Evolutionary conservation across 371 early-diverging fungal genomes (phyloP), one percentile per base, ranked within the genome.

Genomic region (Syncephalastrum contaminatum): DNA sequence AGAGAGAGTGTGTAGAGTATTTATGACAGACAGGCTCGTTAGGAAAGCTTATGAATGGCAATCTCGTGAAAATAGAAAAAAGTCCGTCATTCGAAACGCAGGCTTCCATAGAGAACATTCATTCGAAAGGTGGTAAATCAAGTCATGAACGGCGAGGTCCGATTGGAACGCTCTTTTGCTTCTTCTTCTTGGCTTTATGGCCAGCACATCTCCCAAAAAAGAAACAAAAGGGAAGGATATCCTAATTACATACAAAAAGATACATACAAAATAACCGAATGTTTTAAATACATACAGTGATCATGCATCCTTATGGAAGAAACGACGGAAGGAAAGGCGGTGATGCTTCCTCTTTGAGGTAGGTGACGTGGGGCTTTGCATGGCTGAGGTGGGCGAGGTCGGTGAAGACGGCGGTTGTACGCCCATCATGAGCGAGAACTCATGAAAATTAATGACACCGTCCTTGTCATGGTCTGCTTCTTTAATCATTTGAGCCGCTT

Each of bases 361-460:
- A 2, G 36, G 36, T 2, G 36, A 30, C 51, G 46, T 40, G 56
- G 67, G 36, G 43, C 39, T 59, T 18, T 25, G 45, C 45, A 21
- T 20, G 19, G 55, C 49, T 21, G 55, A 54, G 7, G 44, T 54
- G 27, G 60, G 58, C 0, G 58, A 51, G 0, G 48, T 7, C 42
- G 21, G 4, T 19, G 16, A 19, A 13, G 61, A 54, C 20, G 53
- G 51, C 44, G 59, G 62, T 10, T 58, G 49, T 7, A 72, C 60
- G 5, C 76, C 73, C 74, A 77, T 77, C 78, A 77, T 74, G 4
- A 53, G 39, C 16, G 56, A 55, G 45, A 74, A 77, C 27, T 74
- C 78, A 24, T 64, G 51, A 48, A 70, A 77, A 30, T 66, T 69
- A 21, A 77, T 72, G 3, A 62, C 69, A n/a, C 78, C 70, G 42